These are phyloP conservation scores for Porcisia deanei DNA, from an alignment of 208 protist species.

Conservation along the genomic window DNA sequence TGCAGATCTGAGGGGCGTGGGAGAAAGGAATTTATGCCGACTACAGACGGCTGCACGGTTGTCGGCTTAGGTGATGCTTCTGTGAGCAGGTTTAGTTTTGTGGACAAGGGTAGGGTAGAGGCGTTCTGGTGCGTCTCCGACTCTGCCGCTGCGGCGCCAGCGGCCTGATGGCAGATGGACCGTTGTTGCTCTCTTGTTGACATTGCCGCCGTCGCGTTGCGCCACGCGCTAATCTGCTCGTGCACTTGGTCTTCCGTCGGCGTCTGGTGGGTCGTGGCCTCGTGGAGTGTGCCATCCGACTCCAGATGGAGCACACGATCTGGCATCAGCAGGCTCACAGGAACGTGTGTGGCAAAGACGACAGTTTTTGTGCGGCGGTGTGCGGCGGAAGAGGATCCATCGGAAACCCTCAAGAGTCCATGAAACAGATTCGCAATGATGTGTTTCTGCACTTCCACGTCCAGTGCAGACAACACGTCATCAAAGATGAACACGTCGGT, in stretches of 20 bases:
- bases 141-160: not conserved
- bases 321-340: constrained; percentile 38
- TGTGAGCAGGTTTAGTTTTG: not conserved
- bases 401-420: constrained; percentile 41
- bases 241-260: constrained; percentile 35
- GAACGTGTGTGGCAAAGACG: constrained; percentile 49
- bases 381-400: not conserved
- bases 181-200: constrained; percentile 27
- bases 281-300: constrained; percentile 44
- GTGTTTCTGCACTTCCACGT: constrained; percentile 85
- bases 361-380: constrained; percentile 43
- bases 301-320: constrained; percentile 50
- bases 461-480: constrained; percentile 93
- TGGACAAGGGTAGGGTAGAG: not conserved
- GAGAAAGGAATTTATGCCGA: constrained; percentile 34
- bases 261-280: constrained; percentile 26
- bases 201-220: constrained; percentile 31
- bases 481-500: constrained; percentile 90
- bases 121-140: not conserved
- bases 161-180: constrained; percentile 10
- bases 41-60: constrained; percentile 5
- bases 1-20: constrained; percentile 38
- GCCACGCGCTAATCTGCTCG: constrained; percentile 33
- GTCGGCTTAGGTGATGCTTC: not conserved
- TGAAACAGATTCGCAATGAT: constrained; percentile 79